These are phyloP conservation scores for Tripidium arundinaceum DNA, from an alignment of 202 grass and related monocot species.

Conservation along the genomic window DNA sequence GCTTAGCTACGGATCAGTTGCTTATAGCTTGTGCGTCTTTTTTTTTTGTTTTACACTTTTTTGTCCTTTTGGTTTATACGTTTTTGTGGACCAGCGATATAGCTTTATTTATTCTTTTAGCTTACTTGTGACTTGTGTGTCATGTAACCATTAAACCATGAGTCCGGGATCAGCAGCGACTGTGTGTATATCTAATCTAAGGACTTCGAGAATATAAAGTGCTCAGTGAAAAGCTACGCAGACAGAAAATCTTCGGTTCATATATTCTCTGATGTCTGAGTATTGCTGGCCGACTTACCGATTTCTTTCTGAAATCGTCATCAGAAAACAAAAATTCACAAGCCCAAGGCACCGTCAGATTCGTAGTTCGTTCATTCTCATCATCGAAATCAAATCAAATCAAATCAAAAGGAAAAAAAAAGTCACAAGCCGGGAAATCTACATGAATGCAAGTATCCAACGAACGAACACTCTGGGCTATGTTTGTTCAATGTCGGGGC, in stretches of 20 bases:
- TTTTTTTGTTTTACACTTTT: neutral
- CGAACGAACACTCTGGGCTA: too few relatives aligned
- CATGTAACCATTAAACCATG: neutral
- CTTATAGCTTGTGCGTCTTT: neutral
- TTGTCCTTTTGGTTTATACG: neutral
- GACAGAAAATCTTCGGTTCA: neutral
- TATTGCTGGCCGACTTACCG: too few relatives aligned
- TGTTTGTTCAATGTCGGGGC: too few relatives aligned
- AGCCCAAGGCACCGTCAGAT: too few relatives aligned
- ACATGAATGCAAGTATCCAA: too few relatives aligned
- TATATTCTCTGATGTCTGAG: neutral
- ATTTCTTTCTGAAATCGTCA: too few relatives aligned
- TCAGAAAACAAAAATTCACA: too few relatives aligned
- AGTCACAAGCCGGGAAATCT: too few relatives aligned
- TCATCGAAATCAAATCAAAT: too few relatives aligned
- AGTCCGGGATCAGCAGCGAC: neutral
- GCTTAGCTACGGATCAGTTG: neutral
- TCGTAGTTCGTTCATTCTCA: too few relatives aligned
- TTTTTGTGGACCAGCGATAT: neutral
- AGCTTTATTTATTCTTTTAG: conserved; percentile 11
- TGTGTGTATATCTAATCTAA: conserved; percentile 6
- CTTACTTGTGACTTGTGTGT: neutral
- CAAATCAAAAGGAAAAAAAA: too few relatives aligned
- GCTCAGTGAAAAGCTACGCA: neutral
- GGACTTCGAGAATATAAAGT: neutral